Evolutionary conservation across 225 moss, liverwort and hornwort genomes (phyloP).

Genomic region (Polytrichum commune): DNA sequence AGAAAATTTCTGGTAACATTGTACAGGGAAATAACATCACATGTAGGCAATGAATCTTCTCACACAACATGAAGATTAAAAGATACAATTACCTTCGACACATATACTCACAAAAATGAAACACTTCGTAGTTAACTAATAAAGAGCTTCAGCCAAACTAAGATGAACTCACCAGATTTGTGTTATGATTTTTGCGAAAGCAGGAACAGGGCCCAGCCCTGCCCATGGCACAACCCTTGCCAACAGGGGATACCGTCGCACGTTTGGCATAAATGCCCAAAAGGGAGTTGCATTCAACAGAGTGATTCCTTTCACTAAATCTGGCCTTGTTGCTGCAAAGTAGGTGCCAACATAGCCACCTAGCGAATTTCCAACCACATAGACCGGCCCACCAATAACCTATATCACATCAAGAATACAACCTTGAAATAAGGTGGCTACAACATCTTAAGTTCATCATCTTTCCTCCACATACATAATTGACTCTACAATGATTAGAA

Average conservation of each 20-base stretch:
- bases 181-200: constrained; percentile 29
- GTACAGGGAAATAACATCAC: no score
- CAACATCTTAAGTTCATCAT: no score
- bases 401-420: not conserved
- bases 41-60: no score
- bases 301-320: constrained; percentile 35
- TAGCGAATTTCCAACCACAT: constrained; percentile 53
- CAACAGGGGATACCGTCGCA: constrained; percentile 34
- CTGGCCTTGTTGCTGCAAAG: constrained; percentile 44
- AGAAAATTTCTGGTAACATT: not conserved
- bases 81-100: no score
- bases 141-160: not conserved
- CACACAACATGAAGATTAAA: no score
- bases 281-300: constrained; percentile 50
- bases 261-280: constrained; percentile 55
- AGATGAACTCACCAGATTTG: constrained; percentile 32
- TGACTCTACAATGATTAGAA: not conserved
- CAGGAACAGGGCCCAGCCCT: constrained; percentile 46
- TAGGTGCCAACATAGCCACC: constrained; percentile 53
- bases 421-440: not conserved
- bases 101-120: not conserved
- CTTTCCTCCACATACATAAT: not conserved
- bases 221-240: constrained; percentile 41
- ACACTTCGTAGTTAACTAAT: not conserved
- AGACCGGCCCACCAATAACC: constrained; percentile 48